Conservation (phyloP, 164 flowering plant species). For the Echeveria elegans region DNA sequence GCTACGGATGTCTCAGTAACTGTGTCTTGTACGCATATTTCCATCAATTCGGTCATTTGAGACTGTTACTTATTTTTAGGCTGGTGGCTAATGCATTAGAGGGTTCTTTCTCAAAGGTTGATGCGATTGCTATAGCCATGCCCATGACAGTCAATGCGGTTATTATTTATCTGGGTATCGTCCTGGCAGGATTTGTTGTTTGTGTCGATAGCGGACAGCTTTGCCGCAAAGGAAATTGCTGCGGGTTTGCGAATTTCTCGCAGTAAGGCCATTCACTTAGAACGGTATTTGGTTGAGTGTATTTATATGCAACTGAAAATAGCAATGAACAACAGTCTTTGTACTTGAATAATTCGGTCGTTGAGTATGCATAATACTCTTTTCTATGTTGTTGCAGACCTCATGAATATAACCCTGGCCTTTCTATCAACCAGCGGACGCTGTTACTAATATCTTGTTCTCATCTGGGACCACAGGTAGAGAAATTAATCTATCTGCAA, state of each 20-base stretch:
- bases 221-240: slow-evolving; percentile 80
- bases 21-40: neutral
- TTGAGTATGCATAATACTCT: neutral
- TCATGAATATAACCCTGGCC: slow-evolving; percentile 45
- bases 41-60: neutral
- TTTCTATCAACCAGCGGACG: slow-evolving; percentile 47
- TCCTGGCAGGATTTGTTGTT: slow-evolving; percentile 78
- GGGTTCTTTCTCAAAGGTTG: slow-evolving; percentile 63
- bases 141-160: slow-evolving; percentile 89
- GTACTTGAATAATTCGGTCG: neutral
- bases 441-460: slow-evolving; percentile 67
- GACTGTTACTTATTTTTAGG: slow-evolving; percentile 32
- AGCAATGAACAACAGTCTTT: neutral
- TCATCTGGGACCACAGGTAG: slow-evolving; percentile 97
- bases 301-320: neutral
- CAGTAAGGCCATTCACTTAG: slow-evolving; percentile 68
- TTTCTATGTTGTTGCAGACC: slow-evolving; percentile 30
- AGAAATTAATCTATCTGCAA: neutral
- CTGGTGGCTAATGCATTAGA: slow-evolving; percentile 84
- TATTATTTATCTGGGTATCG: slow-evolving; percentile 68
- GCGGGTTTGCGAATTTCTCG: slow-evolving; percentile 67
- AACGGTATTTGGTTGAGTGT: slow-evolving; percentile 40
- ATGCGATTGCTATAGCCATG: slow-evolving; percentile 89
- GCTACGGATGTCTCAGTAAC: neutral
- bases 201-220: slow-evolving; percentile 95